Evolutionary conservation across 78 protist genomes (phyloP).

Genomic region (Dictyostelium purpureum): DNA sequence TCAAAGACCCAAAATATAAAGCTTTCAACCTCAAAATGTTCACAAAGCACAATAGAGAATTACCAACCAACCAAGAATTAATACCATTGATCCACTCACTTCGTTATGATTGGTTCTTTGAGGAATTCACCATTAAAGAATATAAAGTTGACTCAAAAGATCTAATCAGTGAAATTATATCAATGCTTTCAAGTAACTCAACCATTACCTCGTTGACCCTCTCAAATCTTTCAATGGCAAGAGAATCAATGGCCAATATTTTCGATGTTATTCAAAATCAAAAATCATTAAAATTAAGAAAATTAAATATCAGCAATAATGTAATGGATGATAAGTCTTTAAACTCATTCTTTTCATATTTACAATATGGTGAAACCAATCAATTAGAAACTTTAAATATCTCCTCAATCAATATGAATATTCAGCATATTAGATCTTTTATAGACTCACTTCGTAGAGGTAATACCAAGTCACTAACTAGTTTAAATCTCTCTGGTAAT

Average conservation of each 20-base stretch:
- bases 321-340: constrained; percentile 43
- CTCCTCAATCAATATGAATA: not conserved
- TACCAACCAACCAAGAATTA: constrained; percentile 58
- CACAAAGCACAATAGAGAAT: constrained; percentile 63
- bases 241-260: constrained; percentile 6
- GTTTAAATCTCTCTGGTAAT: constrained; percentile 22
- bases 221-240: constrained; percentile 30
- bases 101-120: constrained; percentile 73
- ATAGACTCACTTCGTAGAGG: constrained; percentile 35
- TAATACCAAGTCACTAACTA: not conserved
- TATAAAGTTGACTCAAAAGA: not conserved
- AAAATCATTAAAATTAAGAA: constrained; percentile 11
- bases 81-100: constrained; percentile 53
- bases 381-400: not conserved
- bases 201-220: not conserved
- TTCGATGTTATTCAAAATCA: constrained; percentile 62
- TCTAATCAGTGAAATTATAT: not conserved
- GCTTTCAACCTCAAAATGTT: constrained; percentile 40
- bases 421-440: not conserved
- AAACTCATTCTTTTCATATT: constrained; percentile 26
- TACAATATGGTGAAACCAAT: constrained; percentile 43
- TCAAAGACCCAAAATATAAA: constrained; percentile 26
- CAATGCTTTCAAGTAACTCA: constrained; percentile 19
- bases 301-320: constrained; percentile 6
- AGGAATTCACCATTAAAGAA: constrained; percentile 26